phyloP scores from a whole-genome alignment of 352 stramenopile genomes.

The Salisapilia sapeloensis region DNA sequence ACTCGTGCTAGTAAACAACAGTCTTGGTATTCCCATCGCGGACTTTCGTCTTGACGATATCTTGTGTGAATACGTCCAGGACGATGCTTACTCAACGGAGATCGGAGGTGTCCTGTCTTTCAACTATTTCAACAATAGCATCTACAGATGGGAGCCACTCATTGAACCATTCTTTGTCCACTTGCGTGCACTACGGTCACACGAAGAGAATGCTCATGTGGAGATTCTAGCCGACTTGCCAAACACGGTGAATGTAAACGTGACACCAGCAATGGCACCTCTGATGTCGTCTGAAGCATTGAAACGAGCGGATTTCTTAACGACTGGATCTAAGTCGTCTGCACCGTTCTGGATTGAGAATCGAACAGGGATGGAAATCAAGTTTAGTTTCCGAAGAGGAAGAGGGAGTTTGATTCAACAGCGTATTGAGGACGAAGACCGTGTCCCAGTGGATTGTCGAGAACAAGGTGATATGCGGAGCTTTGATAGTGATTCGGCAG shows the following conservation, averaged over 20 bases:
- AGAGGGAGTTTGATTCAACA: conserved; percentile 69
- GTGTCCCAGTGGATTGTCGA: conserved; percentile 70
- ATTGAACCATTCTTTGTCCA: conserved; percentile 72
- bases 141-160: conserved; percentile 79
- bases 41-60: conserved; percentile 80
- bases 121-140: conserved; percentile 87
- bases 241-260: conserved; percentile 77
- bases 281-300: conserved; percentile 64
- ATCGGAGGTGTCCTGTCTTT: conserved; percentile 61
- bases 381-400: conserved; percentile 77
- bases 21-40: conserved; percentile 67
- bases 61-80: conserved; percentile 76
- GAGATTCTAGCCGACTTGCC: conserved; percentile 72
- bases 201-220: conserved; percentile 54
- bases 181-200: conserved; percentile 42
- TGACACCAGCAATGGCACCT: conserved; percentile 75
- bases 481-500: conserved; percentile 67
- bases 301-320: conserved; percentile 74
- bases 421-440: conserved; percentile 34
- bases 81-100: conserved; percentile 68
- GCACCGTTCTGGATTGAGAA: conserved; percentile 84
- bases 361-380: conserved; percentile 61
- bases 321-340: conserved; percentile 69
- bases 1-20: conserved; percentile 81
- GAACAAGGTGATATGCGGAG: conserved; percentile 77